These are phyloP conservation scores for Mikania micrantha DNA, from an alignment of 129 eudicot species.

Conservation along the genomic window DNA sequence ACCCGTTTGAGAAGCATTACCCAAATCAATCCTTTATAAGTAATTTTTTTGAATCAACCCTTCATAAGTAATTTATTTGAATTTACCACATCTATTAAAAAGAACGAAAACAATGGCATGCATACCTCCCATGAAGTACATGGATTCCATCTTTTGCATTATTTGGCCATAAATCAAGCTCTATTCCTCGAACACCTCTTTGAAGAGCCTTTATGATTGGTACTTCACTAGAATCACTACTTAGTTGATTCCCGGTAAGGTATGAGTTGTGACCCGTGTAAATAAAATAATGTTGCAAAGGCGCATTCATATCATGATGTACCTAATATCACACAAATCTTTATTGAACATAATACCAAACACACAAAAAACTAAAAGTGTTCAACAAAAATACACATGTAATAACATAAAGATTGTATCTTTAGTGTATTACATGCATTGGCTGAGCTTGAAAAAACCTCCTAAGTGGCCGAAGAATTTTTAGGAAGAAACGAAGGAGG, in stretches of 20 bases:
- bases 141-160: conserved; percentile 63
- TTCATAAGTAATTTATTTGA: not conserved
- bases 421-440: not conserved
- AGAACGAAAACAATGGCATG: not conserved
- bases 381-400: not conserved
- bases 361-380: not conserved
- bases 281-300: conserved; percentile 91
- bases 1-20: not conserved
- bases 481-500: no score
- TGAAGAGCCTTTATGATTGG: conserved; percentile 79
- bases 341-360: conserved; percentile 5
- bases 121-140: conserved; percentile 97
- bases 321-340: conserved; percentile 48
- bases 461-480: no score
- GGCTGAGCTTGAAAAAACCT: no score
- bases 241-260: conserved; percentile 90
- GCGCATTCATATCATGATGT: conserved; percentile 96
- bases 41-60: not conserved
- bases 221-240: conserved; percentile 86
- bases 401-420: not conserved
- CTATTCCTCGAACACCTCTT: conserved; percentile 91
- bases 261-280: conserved; percentile 97
- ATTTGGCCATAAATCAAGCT: conserved; percentile 95
- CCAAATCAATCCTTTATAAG: not conserved
- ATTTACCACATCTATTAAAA: not conserved